Evolutionary conservation across 129 eudicot genomes (phyloP).

Genomic region (Smallanthus sonchifolius): DNA sequence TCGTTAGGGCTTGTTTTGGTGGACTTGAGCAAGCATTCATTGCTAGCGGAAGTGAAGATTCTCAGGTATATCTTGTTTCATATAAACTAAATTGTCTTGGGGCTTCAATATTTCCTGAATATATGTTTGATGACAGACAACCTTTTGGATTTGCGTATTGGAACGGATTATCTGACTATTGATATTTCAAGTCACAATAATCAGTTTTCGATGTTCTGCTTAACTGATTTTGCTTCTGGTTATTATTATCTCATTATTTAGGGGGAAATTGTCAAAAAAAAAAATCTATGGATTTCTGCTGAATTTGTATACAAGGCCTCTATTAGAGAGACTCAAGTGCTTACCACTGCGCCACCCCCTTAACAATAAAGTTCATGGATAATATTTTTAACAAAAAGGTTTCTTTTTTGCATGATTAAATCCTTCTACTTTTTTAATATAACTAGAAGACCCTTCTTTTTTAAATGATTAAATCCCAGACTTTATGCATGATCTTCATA

Average conservation of each 20-base stretch:
- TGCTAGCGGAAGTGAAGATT: slow-evolving; percentile 96
- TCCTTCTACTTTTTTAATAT: too few relatives aligned
- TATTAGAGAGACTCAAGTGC: too few relatives aligned
- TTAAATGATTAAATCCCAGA: too few relatives aligned
- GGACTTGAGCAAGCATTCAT: slow-evolving; percentile 83
- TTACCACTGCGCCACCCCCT: too few relatives aligned
- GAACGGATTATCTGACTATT: neutral
- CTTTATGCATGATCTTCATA: too few relatives aligned
- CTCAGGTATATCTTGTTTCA: slow-evolving; percentile 52
- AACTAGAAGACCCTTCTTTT: too few relatives aligned
- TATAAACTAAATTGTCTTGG: neutral
- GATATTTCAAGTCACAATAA: neutral
- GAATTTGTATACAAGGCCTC: too few relatives aligned
- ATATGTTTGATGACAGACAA: neutral
- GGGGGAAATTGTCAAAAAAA: too few relatives aligned
- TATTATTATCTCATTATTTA: neutral
- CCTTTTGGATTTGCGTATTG: neutral
- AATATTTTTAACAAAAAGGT: too few relatives aligned
- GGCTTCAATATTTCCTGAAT: neutral
- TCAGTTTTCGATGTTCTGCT: neutral
- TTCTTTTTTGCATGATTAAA: too few relatives aligned
- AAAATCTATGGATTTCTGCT: too few relatives aligned
- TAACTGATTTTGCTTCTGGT: neutral
- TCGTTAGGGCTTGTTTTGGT: slow-evolving; percentile 90
- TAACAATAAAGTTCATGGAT: too few relatives aligned